Base-by-base conservation (phyloP, 495 filamentous ascomycete genomes). In the Ramalina intermedia region DNA sequence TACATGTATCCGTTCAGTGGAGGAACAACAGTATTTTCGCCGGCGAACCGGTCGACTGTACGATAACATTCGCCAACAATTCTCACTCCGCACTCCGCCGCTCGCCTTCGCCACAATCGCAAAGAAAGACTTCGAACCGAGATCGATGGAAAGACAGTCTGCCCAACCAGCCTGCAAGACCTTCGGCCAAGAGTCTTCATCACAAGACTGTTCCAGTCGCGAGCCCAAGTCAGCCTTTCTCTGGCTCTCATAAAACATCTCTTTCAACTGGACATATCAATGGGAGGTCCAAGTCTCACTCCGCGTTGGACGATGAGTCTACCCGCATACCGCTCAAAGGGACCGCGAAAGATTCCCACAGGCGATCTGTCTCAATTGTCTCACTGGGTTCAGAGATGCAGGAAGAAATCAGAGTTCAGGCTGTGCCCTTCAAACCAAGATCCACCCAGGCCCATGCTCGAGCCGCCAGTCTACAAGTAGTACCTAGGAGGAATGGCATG, bases 1-100 rank as follows among this genome's bases (percentile, higher is more conserved):
- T 98, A 59, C 82, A 86, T 58, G 90, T 96, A 63, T 96, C 89
- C 59, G 85, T 98, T 61, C 79, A 82, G 67, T 96, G 83, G 86
- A 84, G 83, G 62, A 85, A 85, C 58, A 79, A 82, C 63, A 87
- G 81, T 41, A 87, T 98, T 53, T 96, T 95, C 64, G 85, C 93
- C 27, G 93, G 93, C 53, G 91, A 96, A 68, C 80, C 88, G 56
- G 73, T 96, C 57, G 83, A 89, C 66, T 95, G 91, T 66, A 87
- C 78, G 45, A 96, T 98, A 58, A 95, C 86, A 38, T 96, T 96
- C 68, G 90, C 84, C 66, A 98, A 98, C 61, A 75, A 88, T 51
- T 77, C 84, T 20, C 62, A 69, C 57, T 57, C 61, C 17, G 53
- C 58, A 33, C 46, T 56, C 52, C 52, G 67, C 60, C 40, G 66